phyloP scores from a whole-genome alignment of 768 basidiomycete genomes.

The Rhizopogon rudus region DNA sequence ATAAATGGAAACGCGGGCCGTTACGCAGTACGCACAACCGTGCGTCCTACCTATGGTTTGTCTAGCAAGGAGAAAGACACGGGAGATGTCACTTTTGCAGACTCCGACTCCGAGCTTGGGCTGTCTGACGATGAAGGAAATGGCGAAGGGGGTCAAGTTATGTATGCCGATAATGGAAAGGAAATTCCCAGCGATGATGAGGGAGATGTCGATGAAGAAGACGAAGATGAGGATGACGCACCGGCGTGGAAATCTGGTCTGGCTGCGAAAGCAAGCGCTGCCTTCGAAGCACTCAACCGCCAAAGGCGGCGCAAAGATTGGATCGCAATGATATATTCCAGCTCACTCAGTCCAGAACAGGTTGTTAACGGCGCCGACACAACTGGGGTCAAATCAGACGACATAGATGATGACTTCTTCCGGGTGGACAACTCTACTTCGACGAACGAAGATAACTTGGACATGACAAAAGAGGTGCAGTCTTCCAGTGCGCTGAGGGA shows the following conservation, averaged over 20 bases:
- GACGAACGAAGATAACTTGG: slow-evolving; percentile 48
- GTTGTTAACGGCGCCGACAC: slow-evolving; percentile 43
- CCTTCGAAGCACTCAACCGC: slow-evolving; percentile 35
- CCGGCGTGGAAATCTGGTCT: slow-evolving; percentile 79
- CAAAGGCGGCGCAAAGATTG: slow-evolving; percentile 57
- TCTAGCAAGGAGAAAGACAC: slow-evolving; percentile 30
- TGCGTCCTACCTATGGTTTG: slow-evolving; percentile 33
- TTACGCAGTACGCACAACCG: slow-evolving; percentile 36
- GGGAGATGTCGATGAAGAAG: slow-evolving; percentile 35
- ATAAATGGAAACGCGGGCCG: slow-evolving; percentile 42
- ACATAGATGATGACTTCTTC: slow-evolving; percentile 74
- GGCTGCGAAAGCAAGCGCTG: slow-evolving; percentile 40
- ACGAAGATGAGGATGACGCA: slow-evolving; percentile 31
- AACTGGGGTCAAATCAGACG: slow-evolving; percentile 8
- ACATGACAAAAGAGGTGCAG: slow-evolving; percentile 64
- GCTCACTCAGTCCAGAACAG: slow-evolving; percentile 61
- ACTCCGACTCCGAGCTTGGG: slow-evolving; percentile 73
- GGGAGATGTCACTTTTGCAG: slow-evolving; percentile 59
- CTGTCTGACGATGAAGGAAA: slow-evolving; percentile 42
- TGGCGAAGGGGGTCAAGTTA: slow-evolving; percentile 24
- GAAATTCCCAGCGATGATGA: slow-evolving; percentile 46
- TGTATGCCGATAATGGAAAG: slow-evolving; percentile 48
- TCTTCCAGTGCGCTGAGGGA: slow-evolving; percentile 48
- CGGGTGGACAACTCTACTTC: slow-evolving; percentile 38
- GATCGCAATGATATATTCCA: slow-evolving; percentile 81